Base-by-base conservation (phyloP, 2,329 filamentous ascomycete genomes). In the Aspergillus jensenii region DNA sequence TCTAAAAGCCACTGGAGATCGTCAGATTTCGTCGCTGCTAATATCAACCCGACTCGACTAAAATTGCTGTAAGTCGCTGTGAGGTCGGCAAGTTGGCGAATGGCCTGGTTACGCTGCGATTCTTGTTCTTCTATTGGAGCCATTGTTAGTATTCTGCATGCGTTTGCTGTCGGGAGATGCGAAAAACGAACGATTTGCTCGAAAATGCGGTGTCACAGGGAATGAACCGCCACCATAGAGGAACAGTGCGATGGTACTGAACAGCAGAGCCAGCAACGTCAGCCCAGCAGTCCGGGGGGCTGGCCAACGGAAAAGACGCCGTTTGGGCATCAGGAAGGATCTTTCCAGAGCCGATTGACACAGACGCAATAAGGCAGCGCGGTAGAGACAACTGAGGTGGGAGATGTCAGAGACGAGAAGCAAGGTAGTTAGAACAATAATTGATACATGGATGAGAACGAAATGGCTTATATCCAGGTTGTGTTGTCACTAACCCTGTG, bases 1-100 rank as follows among this genome's bases (percentile, higher is more conserved):
- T 65, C 51, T 12, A 66, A 46, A 14, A 67, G 56, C 65, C 65
- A 67, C 17, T 45, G 51, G 2, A 67, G 49, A 21, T 67, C 64
- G 23, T 67, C 65, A 7, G 39, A 39, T 11, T 59, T 44, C 3
- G 64, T 66, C 7, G 62, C 55, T 21, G 65, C 65, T 27, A 66
- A 50, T 15, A 67, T 57, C 9, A 67, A 44, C 2, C 59, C 64
- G 31, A 65, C 47, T 7, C 56, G 53, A 12, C 52, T 64, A 11
- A 57, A 48, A 49, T 61, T 61, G 46, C 31, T 49, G 50, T 61
- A 66, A 25, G 56, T 53, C 33, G 46, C 51, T 9, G 59, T 62
- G 51, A 65, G 58, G 17, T 65, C 56, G 33, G 59, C 51, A 17
- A 66, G 55, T 41, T 66, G 52, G 40, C 56, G 50, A 23, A 64